These are phyloP conservation scores for Collariella sp. DNA, from an alignment of 495 filamentous ascomycete species.

Conservation along the genomic window DNA sequence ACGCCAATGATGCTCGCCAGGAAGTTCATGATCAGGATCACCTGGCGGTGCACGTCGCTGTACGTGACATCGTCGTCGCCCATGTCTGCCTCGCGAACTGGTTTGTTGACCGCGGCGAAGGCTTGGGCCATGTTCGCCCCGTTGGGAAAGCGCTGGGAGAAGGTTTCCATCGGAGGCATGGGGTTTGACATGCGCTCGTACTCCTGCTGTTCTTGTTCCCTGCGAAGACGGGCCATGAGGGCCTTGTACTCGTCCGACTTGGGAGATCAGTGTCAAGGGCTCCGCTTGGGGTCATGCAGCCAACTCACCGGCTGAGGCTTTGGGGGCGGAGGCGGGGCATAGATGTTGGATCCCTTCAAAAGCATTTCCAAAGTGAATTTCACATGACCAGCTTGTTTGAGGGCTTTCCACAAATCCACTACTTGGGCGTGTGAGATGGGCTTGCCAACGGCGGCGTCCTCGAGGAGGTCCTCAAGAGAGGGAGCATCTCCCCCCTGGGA, in stretches of 20 bases:
- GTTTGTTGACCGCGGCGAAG: slow-evolving; percentile 42
- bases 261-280: background rate
- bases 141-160: slow-evolving; percentile 49
- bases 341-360: slow-evolving; percentile 62
- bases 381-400: slow-evolving; percentile 30
- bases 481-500: slow-evolving; percentile 25
- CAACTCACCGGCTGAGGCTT: slow-evolving; percentile 67
- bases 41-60: slow-evolving; percentile 64
- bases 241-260: slow-evolving; percentile 83
- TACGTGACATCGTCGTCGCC: slow-evolving; percentile 51
- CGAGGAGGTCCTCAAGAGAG: too few species aligned
- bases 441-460: slow-evolving; percentile 45
- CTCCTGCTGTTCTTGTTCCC: slow-evolving; percentile 64
- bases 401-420: slow-evolving; percentile 54
- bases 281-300: background rate
- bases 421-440: slow-evolving; percentile 77
- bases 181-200: slow-evolving; percentile 72
- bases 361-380: slow-evolving; percentile 51
- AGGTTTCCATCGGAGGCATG: slow-evolving; percentile 45
- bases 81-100: slow-evolving; percentile 29
- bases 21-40: slow-evolving; percentile 67
- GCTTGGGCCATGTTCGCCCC: slow-evolving; percentile 38
- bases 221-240: slow-evolving; percentile 75
- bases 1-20: slow-evolving; percentile 64
- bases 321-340: slow-evolving; percentile 64